Conservation (phyloP, 2,329 filamentous ascomycete genomes). For the Hymenoscyphus repandus region DNA sequence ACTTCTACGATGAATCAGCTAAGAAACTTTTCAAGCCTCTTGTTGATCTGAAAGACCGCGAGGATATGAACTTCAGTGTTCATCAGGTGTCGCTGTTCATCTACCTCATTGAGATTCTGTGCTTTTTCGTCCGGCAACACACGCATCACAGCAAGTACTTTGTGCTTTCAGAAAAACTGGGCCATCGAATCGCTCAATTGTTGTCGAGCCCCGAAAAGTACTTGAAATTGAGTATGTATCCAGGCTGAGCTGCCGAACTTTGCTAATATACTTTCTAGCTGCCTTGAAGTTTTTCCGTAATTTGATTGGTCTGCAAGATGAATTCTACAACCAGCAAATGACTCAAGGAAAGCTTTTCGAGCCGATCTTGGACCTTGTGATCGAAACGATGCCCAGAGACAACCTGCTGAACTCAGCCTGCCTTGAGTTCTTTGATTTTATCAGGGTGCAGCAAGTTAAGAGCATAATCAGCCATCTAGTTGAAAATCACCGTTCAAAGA, state of each 20-base stretch:
- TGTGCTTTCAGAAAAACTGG: slow-evolving; percentile 73
- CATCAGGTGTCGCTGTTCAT: slow-evolving; percentile 86
- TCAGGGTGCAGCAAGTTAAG: slow-evolving; percentile 77
- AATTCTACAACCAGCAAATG: slow-evolving; percentile 84
- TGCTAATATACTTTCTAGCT: slow-evolving; percentile 43
- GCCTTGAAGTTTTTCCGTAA: slow-evolving; percentile 92
- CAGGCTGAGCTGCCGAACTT: not conserved
- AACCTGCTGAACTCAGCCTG: slow-evolving; percentile 92
- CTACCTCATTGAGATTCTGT: slow-evolving; percentile 87
- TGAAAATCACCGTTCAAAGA: slow-evolving; percentile 72
- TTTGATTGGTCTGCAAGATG: slow-evolving; percentile 78
- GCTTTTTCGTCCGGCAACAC: slow-evolving; percentile 90
- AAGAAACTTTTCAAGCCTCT: slow-evolving; percentile 82
- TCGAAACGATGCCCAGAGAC: slow-evolving; percentile 82
- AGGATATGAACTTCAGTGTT: slow-evolving; percentile 66
- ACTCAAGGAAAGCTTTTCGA: slow-evolving; percentile 76
- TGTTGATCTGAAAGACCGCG: slow-evolving; percentile 67
- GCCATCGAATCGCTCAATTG: slow-evolving; percentile 75
- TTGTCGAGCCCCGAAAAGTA: slow-evolving; percentile 84
- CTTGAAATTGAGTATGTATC: slow-evolving; percentile 73
- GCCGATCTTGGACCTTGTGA: slow-evolving; percentile 77
- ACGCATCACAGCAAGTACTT: slow-evolving; percentile 82
- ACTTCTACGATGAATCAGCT: slow-evolving; percentile 86
- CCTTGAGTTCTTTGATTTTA: slow-evolving; percentile 87
- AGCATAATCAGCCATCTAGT: slow-evolving; percentile 79